Evolutionary conservation across 441 rosid species (phyloP).

Genomic region (Euphorbia schlechtendalii): DNA sequence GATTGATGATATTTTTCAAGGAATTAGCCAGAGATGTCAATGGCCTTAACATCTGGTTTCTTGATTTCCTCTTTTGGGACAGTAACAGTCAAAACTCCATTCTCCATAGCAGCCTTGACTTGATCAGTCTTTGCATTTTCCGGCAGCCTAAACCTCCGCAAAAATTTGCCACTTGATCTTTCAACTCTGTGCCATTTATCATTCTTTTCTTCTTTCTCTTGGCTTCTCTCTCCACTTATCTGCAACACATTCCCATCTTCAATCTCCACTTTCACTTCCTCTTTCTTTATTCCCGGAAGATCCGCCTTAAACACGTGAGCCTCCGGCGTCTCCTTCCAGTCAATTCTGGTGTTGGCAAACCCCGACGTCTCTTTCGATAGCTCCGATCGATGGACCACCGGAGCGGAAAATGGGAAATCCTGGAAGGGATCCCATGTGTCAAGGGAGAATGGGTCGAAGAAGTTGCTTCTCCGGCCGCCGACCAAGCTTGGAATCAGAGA

Average conservation of each 20-base stretch:
- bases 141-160: constrained; percentile 47
- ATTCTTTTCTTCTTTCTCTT: constrained; percentile 41
- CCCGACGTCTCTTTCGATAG: no score
- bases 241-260: constrained; percentile 33
- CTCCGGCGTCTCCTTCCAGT: constrained; percentile 45
- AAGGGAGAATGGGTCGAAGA: no score
- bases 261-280: no score
- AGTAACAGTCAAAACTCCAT: constrained; percentile 43
- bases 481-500: neutral
- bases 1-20: no score
- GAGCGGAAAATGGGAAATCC: no score
- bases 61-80: constrained; percentile 19
- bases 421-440: no score
- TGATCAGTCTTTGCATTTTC: constrained; percentile 36
- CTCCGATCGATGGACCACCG: no score
- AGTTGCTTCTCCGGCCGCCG: no score
- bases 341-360: constrained; percentile 21
- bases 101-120: constrained; percentile 42
- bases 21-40: constrained; percentile 31
- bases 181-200: constrained; percentile 46
- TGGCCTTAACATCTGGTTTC: constrained; percentile 39
- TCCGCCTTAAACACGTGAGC: constrained; percentile 50
- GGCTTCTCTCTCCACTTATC: constrained; percentile 43
- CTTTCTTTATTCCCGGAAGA: no score
- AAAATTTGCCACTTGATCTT: constrained; percentile 36